Base-by-base conservation (phyloP, 73 alveolate genomes). In the Blepharisma stoltei region DNA sequence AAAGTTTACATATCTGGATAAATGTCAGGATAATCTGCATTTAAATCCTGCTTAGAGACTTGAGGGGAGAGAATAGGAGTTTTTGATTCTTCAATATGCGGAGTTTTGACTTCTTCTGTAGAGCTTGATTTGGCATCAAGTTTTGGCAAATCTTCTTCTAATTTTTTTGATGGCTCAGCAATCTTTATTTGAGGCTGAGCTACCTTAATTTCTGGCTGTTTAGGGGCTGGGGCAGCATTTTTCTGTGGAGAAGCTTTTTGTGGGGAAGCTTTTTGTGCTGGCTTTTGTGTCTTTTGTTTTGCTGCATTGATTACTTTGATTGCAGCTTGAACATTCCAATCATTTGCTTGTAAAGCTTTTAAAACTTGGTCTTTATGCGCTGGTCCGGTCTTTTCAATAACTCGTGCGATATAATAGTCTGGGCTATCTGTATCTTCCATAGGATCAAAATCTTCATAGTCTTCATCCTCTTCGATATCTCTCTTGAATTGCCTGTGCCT, bases 371-470 rank as follows among this genome's bases (percentile, higher is more conserved):
- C 92, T 37, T 54, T 43, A 54, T 81, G 66, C 6, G 81, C 44
- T 45, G 54, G 67, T 43, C 66, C 25, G 71, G 49, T 45, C 23
- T 55, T 82, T 11, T 32, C 85, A n/a, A 78, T 78, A 23, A 70
- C 84, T 49, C 81, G 85, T 49, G 43, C 55, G 0, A 67, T 53
- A 23, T 78, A 70, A 55, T 23, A 46, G 38, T 20, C 70, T 37
- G 25, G 65, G 41, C 55, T 70, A 6, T 70, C 78, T n/a, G 80
- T 78, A 21, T 78, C 83, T 55, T 80, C 83, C 49, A 11, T 54
- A 11, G 84, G 87, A 53, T 81, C 85, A 53, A 68, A 76, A 37
- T 67, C 91, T 32, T 83, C 87, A 67, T 83, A 80, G 32, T 83
- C 84, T 49, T 78, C 79, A 49, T 71, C 53, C 3, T 83, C 90